A percentile compares a stretch with the other conserved stretches of the same genome.
Conservation (phyloP, 225 moss, liverwort and hornwort genomes). For the Antitrichia curtipendula region DNA sequence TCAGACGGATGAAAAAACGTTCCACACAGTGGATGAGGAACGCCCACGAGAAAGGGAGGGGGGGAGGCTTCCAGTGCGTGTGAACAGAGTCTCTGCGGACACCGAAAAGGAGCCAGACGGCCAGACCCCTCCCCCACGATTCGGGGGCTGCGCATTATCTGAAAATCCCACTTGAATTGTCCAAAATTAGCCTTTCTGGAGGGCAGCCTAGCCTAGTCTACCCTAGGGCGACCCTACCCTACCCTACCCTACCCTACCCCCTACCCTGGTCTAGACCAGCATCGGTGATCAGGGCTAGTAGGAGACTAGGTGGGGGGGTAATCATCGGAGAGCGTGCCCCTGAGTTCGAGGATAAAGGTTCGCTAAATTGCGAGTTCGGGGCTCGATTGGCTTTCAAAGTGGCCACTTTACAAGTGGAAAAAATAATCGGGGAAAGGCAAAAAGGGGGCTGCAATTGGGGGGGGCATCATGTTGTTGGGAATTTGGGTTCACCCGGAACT, state of each 20-base stretch:
- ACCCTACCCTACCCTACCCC: no score
- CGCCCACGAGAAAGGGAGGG: neutral
- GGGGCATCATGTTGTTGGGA: neutral
- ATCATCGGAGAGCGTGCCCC: neutral
- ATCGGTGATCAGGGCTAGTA: neutral
- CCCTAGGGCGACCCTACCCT: no score
- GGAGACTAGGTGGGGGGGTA: neutral
- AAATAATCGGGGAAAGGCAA: neutral
- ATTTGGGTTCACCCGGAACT: neutral
- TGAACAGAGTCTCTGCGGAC: neutral
- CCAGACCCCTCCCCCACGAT: neutral
- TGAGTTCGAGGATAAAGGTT: neutral
- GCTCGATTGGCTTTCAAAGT: neutral
- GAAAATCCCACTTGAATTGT: neutral
- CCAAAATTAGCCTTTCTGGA: constrained; percentile 1
- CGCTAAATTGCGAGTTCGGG: neutral
- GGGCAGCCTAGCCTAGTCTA: neutral
- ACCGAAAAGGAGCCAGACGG: neutral
- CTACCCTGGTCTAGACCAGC: neutral
- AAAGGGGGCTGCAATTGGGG: neutral
- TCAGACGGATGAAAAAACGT: neutral
- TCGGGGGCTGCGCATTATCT: neutral
- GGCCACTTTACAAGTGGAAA: neutral
- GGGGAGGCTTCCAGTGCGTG: neutral
- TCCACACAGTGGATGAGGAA: neutral